A percentile compares a stretch with the other conserved stretches of the same genome.
phyloP scores from a whole-genome alignment of 257 asterid species.

The Cordia subcordata region DNA sequence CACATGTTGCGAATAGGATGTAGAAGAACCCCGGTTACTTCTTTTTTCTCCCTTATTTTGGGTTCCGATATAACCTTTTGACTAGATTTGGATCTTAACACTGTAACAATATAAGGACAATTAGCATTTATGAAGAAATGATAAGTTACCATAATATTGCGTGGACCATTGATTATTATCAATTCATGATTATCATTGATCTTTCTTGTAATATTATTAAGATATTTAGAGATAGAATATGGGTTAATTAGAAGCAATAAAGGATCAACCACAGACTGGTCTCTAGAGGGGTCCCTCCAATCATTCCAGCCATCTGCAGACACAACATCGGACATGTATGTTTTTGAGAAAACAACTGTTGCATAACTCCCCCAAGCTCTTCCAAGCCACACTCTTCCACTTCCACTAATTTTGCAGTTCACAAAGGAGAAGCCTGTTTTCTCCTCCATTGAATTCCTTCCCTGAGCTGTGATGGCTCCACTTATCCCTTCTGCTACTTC shows the following conservation, averaged over 20 bases:
- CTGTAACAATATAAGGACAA: no score
- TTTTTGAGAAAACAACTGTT: slow-evolving; percentile 49
- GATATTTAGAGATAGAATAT: background rate
- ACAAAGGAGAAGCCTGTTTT: slow-evolving; percentile 73
- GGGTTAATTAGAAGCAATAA: background rate
- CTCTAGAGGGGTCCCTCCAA: slow-evolving; percentile 67
- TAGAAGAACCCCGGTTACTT: no score
- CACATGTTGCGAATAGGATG: no score
- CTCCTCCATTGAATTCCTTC: slow-evolving; percentile 40
- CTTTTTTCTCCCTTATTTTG: no score
- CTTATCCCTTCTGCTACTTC: slow-evolving; percentile 29
- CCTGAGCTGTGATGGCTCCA: slow-evolving; percentile 84
- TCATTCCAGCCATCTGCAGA: slow-evolving; percentile 79
- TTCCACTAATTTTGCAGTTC: slow-evolving; percentile 56
- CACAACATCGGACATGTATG: slow-evolving; percentile 64
- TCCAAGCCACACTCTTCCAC: slow-evolving; percentile 81
- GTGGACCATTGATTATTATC: no score
- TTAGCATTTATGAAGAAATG: no score
- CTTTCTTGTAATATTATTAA: background rate
- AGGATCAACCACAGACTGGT: slow-evolving; percentile 38
- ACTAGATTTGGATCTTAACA: no score
- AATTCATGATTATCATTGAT: no score
- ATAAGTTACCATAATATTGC: no score
- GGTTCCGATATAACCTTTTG: no score
- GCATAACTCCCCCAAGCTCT: slow-evolving; percentile 87